Conservation (phyloP, 495 filamentous ascomycete species). For the Lentithecium fluviatile region DNA sequence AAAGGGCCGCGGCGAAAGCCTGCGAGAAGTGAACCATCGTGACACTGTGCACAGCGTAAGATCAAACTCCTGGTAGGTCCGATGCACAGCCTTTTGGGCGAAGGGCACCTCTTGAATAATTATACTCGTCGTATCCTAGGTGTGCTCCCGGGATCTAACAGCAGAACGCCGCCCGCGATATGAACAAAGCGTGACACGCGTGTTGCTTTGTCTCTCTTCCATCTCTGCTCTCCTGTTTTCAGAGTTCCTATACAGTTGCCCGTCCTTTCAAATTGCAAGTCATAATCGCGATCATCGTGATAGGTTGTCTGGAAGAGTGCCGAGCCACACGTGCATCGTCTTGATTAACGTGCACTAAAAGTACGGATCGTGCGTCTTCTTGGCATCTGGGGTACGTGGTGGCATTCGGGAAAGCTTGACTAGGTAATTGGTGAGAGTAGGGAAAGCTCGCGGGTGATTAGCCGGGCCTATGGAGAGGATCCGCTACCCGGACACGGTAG, state of each 20-base stretch:
- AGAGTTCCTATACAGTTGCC: not conserved
- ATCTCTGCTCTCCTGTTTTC: not conserved
- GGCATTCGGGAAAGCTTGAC: constrained; percentile 18
- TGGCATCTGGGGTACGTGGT: constrained; percentile 19
- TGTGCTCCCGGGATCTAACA: not conserved
- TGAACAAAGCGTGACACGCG: not conserved
- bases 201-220: not conserved
- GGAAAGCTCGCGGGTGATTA: constrained; percentile 10
- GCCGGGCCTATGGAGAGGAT: constrained; percentile 23
- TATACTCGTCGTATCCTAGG: constrained; percentile 9
- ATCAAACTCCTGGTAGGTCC: constrained; percentile 1
- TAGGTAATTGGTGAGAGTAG: constrained; percentile 16
- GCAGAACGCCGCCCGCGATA: not conserved
- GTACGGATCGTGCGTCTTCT: constrained; percentile 10
- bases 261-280: constrained; percentile 19
- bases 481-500: constrained; percentile 13
- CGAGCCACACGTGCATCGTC: constrained; percentile 18
- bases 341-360: constrained; percentile 18
- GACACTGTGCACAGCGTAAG: not conserved
- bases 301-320: constrained; percentile 5
- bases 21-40: constrained; percentile 31
- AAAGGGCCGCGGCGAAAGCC: constrained; percentile 24
- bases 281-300: constrained; percentile 16
- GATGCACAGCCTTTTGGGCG: not conserved
- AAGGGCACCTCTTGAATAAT: constrained; percentile 10